Base-by-base conservation (phyloP, 768 basidiomycete species). In the Hirschioporus abietinus region DNA sequence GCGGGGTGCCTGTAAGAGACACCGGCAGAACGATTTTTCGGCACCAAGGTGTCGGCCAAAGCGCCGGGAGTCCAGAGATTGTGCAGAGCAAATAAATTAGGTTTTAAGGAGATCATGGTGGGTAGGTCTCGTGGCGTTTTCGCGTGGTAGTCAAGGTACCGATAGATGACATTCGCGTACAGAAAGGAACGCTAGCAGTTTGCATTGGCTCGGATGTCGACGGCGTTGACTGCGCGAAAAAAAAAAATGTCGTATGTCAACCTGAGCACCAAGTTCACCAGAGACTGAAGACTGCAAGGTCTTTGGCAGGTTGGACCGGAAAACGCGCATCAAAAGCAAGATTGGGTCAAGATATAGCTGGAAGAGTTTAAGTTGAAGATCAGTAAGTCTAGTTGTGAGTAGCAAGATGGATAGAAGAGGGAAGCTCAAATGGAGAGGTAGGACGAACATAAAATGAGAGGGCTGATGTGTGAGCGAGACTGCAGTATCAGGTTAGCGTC, bases 21-120 rank as follows among this genome's bases (percentile, higher is more conserved):
- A 52, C 42, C 42, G 42, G 42, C 42, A 52, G 42, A 52, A 52
- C 42, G 42, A 15, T 52, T 52, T 52, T 52, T 52, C 42, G 42
- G 42, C 42, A 52, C 42, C 42, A 52, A 52, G 42, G 42, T 20
- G 42, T 52, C 42, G 42, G 42, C 42, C 42, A 52, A 52, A 6
- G 42, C 42, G 42, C 42, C 42, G 42, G 42, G 12, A 52, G 42
- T 5, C 15, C 42, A 52, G 42, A 52, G 42, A 52, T 12, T 52
- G 12, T 52, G 20, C 42, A 52, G 42, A 52, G 20, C 42, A 52
- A 52, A 52, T 52, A 52, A 52, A 52, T 52, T 52, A 52, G 42
- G 42, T 52, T 52, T 52, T 52, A 52, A 52, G 42, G 42, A 52
- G 42, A 52, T 52, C 42, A 52, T 52, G 42, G 42, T 52, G 42